Evolutionary conservation across 371 early-diverging fungal genomes (phyloP), one percentile per base, ranked within the genome.

Genomic region (Coemansia sp.): DNA sequence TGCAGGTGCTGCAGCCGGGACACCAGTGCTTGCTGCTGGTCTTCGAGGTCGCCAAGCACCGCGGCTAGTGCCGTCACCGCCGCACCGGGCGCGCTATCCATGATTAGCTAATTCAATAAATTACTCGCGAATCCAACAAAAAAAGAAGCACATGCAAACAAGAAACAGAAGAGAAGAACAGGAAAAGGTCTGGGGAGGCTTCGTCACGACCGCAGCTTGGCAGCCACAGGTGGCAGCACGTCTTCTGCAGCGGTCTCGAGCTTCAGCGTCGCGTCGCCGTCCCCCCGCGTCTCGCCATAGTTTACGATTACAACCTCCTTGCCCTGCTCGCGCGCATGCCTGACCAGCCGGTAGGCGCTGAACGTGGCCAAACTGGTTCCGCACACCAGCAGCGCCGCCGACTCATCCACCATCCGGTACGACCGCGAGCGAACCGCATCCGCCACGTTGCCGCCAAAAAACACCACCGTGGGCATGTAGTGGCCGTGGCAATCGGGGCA

Each of bases 391-490:
- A 95, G 72, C 5, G 86, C 87, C 10, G 72, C 61, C 1, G 87
- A 78, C 9, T 82, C 68, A 26, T 85, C 68, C 6, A 94, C 79
- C 57, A 85, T 81, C 11, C 77, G 47, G 42, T 81, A 81, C 10
- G 92, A 81, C 47, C 47, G 57, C 10, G 79, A 66, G 26, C 87
- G 84, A 14, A 86, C 80, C 0, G 56, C 35, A 4, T 54, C 58
- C 0, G 80, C 76, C 38, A 96, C 88, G 65, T 90, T 94, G 57
- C 94, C 95, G 16, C 94, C 93, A 82, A 94, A 94, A 65, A 94
- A 93, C 11, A 93, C 87, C 4, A 94, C 92, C 4, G 82, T 83
- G 11, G 88, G 88, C 68, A 89, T 90, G 67, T 84, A 84, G n/a
- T 82, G 63, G 39, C 83, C 82, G 0, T 74, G 69, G 65, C 96